phyloP scores from a whole-genome alignment of 495 filamentous ascomycete species.

The Cairneyella variabilis region DNA sequence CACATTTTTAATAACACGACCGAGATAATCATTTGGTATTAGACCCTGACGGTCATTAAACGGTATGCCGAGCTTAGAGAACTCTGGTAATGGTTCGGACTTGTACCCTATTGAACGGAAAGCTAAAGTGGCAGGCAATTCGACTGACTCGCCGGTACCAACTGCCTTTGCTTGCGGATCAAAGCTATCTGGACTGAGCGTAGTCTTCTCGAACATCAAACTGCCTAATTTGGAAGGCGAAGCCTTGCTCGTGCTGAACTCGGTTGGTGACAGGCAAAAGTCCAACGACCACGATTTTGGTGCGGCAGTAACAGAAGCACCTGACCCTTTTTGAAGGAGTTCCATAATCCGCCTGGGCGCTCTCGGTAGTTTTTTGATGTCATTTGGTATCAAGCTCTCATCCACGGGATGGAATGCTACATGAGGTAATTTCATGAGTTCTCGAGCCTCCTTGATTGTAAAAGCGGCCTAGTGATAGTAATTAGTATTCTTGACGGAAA shows the following conservation, averaged over 20 bases:
- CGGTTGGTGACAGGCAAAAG: conserved; percentile 72
- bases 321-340: conserved; percentile 70
- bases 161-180: conserved; percentile 49
- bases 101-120: conserved; percentile 95
- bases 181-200: conserved; percentile 39
- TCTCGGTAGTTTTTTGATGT: conserved; percentile 62
- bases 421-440: conserved; percentile 72
- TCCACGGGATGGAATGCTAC: conserved; percentile 72
- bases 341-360: conserved; percentile 73
- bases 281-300: conserved; percentile 76
- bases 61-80: conserved; percentile 70
- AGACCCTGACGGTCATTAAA: conserved; percentile 72
- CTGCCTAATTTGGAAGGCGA: conserved; percentile 46
- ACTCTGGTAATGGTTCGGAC: conserved; percentile 69
- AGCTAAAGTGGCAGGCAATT: conserved; percentile 58
- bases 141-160: conserved; percentile 37
- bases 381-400: conserved; percentile 56
- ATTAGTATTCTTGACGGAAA: conserved; percentile 5
- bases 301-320: conserved; percentile 38
- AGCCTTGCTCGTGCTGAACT: conserved; percentile 52
- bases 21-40: conserved; percentile 80
- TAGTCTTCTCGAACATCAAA: conserved; percentile 65
- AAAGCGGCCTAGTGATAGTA: conserved; percentile 64
- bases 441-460: conserved; percentile 89
- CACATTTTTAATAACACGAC: conserved; percentile 71